Base-by-base conservation (phyloP, 345 rosid genomes). In the Eutrema japonicum region DNA sequence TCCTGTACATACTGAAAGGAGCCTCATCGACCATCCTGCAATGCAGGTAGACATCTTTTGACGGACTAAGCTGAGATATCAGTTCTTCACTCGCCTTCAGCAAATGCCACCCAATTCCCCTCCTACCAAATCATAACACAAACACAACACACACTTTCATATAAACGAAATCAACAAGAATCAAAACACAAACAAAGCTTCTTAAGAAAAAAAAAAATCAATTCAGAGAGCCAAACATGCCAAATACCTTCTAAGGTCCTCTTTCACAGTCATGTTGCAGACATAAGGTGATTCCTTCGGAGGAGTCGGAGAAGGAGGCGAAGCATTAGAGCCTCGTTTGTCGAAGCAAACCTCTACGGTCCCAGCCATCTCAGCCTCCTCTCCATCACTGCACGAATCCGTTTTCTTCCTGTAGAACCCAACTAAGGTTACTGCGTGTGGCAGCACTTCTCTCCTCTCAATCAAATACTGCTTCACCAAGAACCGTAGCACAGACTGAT, bases 71-170 rank as follows among this genome's bases (percentile, higher is more conserved):
- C 81, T 78, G 84, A 4, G 85, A 76, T 76, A 94, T 86, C 16
- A 94, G 52, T 70, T 91, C 95, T 84, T 89, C 97, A 71, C 96
- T 83, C 16, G 96, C 96, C 86, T 84, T 91, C 80, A 91, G 80
- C 79, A 94, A 93, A 84, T 91, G 89, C 96, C 97, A 94, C 22
- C 96, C 97, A 35, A 94, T 88, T 46, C 96, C 90, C 69, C 80
- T 85, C 95, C 98, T 94, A 85, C 52, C 70, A 69, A 53, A 77
- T 77, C 49, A 77, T 18, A 49, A 65, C 68, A 54, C 32, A 70
- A 29, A 49, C 52, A 74, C 30, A 56, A 45, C 55, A 53, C 55
- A 53, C 6, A 33, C 66, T 48, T 10, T 66, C 33, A 18, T 43
- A 40, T 22, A n/a, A 41, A 4, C 48, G 0, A 66, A 55, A 55